Conservation (phyloP, 177 flowering plant species). For the Telopea speciosissima region DNA sequence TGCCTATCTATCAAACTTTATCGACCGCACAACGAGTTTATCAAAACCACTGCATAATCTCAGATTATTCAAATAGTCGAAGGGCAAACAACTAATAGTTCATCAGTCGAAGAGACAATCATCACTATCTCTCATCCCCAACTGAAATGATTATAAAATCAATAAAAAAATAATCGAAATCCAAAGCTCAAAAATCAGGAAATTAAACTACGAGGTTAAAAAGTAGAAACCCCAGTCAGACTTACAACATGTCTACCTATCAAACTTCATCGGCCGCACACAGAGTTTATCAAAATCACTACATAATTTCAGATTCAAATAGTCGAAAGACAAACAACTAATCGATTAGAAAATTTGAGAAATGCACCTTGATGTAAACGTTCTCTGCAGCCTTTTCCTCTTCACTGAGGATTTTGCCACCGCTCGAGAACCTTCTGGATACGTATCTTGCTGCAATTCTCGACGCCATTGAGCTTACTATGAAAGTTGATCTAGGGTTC, state of each 20-base stretch:
- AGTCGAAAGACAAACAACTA: too few relatives aligned
- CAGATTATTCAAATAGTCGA: too few relatives aligned
- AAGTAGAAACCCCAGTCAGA: background rate
- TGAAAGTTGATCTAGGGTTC: background rate
- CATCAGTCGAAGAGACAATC: too few relatives aligned
- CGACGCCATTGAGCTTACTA: conserved; percentile 26
- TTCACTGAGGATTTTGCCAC: conserved; percentile 75
- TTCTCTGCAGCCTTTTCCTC: conserved; percentile 97
- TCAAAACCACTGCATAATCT: too few relatives aligned
- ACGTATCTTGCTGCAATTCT: conserved; percentile 39
- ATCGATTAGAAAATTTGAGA: background rate
- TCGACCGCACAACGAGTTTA: background rate
- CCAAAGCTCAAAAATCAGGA: too few relatives aligned
- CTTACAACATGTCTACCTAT: background rate
- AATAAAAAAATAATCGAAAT: too few relatives aligned
- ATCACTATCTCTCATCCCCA: too few relatives aligned
- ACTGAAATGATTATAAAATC: too few relatives aligned
- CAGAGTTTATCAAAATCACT: too few relatives aligned
- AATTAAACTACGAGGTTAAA: too few relatives aligned
- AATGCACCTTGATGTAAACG: conserved; percentile 72
- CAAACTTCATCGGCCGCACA: background rate
- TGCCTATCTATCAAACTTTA: background rate
- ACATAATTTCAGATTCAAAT: too few relatives aligned
- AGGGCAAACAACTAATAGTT: background rate
- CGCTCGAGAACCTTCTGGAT: conserved; percentile 56